These are phyloP conservation scores for Bacterosira constricta DNA, from an alignment of 108 stramenopile genomes.

Conservation along the genomic window DNA sequence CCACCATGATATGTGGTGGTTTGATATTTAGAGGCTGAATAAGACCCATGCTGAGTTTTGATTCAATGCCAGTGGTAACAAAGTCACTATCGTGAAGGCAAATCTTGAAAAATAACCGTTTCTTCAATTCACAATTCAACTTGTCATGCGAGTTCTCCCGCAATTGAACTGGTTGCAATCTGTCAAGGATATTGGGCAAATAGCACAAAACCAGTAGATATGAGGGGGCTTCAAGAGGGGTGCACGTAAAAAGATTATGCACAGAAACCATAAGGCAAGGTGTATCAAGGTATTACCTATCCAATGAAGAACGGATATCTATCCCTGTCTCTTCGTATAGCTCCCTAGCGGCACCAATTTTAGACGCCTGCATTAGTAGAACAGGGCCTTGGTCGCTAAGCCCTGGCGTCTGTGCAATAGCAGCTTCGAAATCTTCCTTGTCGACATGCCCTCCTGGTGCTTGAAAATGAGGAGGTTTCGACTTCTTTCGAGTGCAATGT, in stretches of 20 bases:
- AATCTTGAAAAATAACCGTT: conserved; percentile 64
- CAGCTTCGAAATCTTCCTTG: conserved; percentile 61
- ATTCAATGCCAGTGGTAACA: conserved; percentile 7
- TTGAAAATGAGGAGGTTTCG: conserved; percentile 79
- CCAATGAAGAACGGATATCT: conserved; percentile 56
- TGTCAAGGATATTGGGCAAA: background rate
- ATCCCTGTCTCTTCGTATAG: conserved; percentile 85
- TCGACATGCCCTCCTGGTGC: conserved; percentile 85
- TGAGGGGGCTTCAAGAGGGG: background rate
- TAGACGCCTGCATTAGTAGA: conserved; percentile 59
- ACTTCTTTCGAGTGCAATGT: conserved; percentile 79
- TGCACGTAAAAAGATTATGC: background rate
- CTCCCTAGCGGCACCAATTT: conserved; percentile 74
- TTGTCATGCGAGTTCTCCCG: background rate
- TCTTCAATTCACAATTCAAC: conserved; percentile 47
- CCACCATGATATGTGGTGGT: conserved; percentile 6
- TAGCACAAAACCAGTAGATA: background rate
- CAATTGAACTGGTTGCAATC: background rate
- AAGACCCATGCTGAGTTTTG: conserved; percentile 3
- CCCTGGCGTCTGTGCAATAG: conserved; percentile 11
- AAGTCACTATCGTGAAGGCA: conserved; percentile 66
- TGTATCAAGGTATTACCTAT: conserved; percentile 60
- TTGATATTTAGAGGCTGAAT: conserved; percentile 19
- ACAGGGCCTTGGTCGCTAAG: conserved; percentile 1
- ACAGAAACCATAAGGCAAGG: too few relatives aligned